A percentile compares a stretch with the other conserved stretches of the same genome.
These are phyloP conservation scores for Penicillium paxilli DNA, from an alignment of 495 filamentous ascomycete species.

Conservation along the genomic window DNA sequence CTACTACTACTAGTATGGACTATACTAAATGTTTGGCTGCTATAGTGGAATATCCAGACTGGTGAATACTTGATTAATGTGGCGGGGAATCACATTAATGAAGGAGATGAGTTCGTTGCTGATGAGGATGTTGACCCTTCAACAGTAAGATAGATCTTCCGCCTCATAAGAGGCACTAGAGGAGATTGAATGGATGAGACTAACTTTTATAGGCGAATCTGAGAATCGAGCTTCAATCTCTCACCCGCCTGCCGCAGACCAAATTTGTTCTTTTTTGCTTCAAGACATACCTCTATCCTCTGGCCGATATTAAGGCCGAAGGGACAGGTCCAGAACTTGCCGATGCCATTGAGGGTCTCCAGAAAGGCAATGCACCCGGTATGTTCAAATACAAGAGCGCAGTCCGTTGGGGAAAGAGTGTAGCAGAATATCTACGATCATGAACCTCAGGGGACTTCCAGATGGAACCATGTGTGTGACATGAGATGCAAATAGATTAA, in stretches of 20 bases:
- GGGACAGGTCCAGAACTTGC: not conserved
- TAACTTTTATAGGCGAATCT: not conserved
- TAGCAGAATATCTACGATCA: not conserved
- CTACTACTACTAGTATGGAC: too few species aligned
- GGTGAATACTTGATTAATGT: not conserved
- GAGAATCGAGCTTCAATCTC: not conserved
- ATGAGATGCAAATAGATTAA: not conserved
- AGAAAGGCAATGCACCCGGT: not conserved
- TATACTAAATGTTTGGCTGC: too few species aligned
- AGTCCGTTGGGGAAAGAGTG: not conserved
- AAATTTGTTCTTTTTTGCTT: not conserved
- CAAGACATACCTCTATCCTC: not conserved
- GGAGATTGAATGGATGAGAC: not conserved
- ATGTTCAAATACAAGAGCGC: constrained; percentile 1
- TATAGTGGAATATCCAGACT: not conserved
- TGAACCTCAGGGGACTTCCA: not conserved
- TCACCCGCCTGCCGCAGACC: not conserved
- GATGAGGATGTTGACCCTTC: not conserved
- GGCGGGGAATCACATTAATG: not conserved
- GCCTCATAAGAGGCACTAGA: too few species aligned
- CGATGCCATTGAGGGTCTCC: not conserved
- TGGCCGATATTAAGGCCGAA: not conserved
- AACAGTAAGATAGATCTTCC: not conserved
- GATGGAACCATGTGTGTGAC: not conserved
- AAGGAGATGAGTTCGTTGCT: not conserved